phyloP scores from a whole-genome alignment of 768 basidiomycete species.

The Hemileccinum impolitum region DNA sequence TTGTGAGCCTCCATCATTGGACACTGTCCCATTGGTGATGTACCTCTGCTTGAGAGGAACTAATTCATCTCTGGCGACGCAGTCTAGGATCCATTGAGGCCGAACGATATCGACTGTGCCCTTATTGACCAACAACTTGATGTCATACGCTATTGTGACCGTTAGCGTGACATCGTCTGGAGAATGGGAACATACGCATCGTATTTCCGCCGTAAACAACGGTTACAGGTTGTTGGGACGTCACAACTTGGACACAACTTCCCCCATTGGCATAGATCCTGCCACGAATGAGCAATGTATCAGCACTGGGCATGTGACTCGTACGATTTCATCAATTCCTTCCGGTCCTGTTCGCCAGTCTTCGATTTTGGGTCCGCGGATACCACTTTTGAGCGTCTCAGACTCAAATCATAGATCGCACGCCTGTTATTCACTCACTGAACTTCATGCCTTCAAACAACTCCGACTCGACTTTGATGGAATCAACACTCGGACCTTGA shows the following conservation, averaged over 20 bases:
- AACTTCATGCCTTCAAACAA: slow-evolving; percentile 78
- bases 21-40: neutral
- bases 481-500: slow-evolving; percentile 58
- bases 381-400: slow-evolving; percentile 48
- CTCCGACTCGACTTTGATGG: slow-evolving; percentile 55
- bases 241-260: slow-evolving; percentile 51
- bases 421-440: slow-evolving; percentile 46
- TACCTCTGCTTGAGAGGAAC: slow-evolving; percentile 71
- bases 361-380: slow-evolving; percentile 70
- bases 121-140: slow-evolving; percentile 69
- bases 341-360: slow-evolving; percentile 65
- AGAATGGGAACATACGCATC: slow-evolving; percentile 51
- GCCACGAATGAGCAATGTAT: slow-evolving; percentile 1
- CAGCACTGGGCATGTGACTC: slow-evolving; percentile 14
- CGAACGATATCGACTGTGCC: slow-evolving; percentile 68
- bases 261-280: slow-evolving; percentile 77
- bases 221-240: slow-evolving; percentile 47
- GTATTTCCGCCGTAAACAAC: slow-evolving; percentile 68
- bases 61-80: slow-evolving; percentile 53
- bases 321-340: slow-evolving; percentile 64
- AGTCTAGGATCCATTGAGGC: slow-evolving; percentile 82
- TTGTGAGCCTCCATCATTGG: neutral
- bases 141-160: slow-evolving; percentile 53
- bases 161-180: neutral
- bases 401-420: neutral